Base-by-base conservation (phyloP, 2,329 filamentous ascomycete genomes). In the Bimuria novae-zelandiae region DNA sequence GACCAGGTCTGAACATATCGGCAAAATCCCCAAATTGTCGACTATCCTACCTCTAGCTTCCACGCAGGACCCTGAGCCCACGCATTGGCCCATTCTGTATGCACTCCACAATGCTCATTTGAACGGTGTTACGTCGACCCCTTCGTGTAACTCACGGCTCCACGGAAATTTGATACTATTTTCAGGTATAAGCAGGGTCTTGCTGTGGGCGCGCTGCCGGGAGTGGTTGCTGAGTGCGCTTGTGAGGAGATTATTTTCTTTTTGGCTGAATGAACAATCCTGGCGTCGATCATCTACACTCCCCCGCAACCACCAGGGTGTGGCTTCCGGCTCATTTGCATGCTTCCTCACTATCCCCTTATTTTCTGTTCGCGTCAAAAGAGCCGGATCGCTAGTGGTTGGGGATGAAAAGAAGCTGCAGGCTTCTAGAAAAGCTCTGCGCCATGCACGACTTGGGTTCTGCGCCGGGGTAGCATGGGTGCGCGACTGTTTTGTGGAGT, bases 11-110 rank as follows among this genome's bases (percentile, higher is more conserved):
- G 52, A 61, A 58, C 63, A 63, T 65, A 56, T 59, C 61, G 62
- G 65, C 60, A 62, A 54, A 60, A 58, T 60, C 63, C 62, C 63
- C 66, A 65, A 62, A 63, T 58, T 59, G 48, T 62, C 59, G 56
- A 59, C 49, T 51, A 49, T 44, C 49, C 51, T 32, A 4, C 21
- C 7, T 52, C 55, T 47, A 53, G 48, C 51, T 11, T 40, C 19
- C 45, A 55, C 52, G 51, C 60, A 62, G 57, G 57, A 49, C 55
- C 58, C 58, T 56, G 52, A 41, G 43, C 49, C 53, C 42, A 57
- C 54, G 57, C 60, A 70, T 67, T 64, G 63, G 61, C 49, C 44
- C 46, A 49, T 33, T 45, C 56, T 43, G 40, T 43, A 56, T 49
- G 52, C 45, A 52, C 54, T 61, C 49, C 50, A 50, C 51, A 60